Evolutionary conservation across 1,139 yeast species (phyloP).

Genomic region (Debaryomyces udenii): DNA sequence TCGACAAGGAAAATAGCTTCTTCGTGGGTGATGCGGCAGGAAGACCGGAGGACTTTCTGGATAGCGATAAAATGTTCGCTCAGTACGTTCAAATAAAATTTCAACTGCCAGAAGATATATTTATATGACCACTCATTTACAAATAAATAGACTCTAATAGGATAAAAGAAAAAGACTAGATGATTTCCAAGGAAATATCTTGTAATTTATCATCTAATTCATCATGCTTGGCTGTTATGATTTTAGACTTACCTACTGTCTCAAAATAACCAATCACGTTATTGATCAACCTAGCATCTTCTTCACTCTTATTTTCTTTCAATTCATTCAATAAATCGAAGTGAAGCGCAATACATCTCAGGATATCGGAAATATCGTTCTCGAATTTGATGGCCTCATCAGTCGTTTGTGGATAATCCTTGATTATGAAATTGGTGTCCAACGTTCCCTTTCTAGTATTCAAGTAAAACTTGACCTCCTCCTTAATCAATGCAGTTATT

Average conservation of each 20-base stretch:
- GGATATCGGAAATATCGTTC: slow-evolving; percentile 53
- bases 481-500: slow-evolving; percentile 56
- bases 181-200: slow-evolving; percentile 29
- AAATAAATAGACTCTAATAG: neutral
- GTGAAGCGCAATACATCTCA: slow-evolving; percentile 41
- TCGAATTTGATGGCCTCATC: slow-evolving; percentile 67
- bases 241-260: slow-evolving; percentile 53
- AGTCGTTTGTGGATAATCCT: slow-evolving; percentile 60
- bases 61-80: slow-evolving; percentile 75
- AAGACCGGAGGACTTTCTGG: slow-evolving; percentile 71
- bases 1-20: slow-evolving; percentile 52
- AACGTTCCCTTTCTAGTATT: slow-evolving; percentile 46
- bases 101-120: slow-evolving; percentile 68
- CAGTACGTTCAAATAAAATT: slow-evolving; percentile 54
- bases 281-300: slow-evolving; percentile 31
- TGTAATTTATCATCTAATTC: slow-evolving; percentile 28
- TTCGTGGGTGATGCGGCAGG: slow-evolving; percentile 99
- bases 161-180: slow-evolving; percentile 13
- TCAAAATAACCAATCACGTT: slow-evolving; percentile 60
- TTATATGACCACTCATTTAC: slow-evolving; percentile 15
- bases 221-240: slow-evolving; percentile 24
- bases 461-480: slow-evolving; percentile 43
- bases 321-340: slow-evolving; percentile 31
- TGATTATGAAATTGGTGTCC: slow-evolving; percentile 48
- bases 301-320: slow-evolving; percentile 28